Evolutionary conservation across 2,329 filamentous ascomycete species (phyloP), one percentile per base, ranked within the genome.

Genomic region (Niveomyces coronatus): DNA sequence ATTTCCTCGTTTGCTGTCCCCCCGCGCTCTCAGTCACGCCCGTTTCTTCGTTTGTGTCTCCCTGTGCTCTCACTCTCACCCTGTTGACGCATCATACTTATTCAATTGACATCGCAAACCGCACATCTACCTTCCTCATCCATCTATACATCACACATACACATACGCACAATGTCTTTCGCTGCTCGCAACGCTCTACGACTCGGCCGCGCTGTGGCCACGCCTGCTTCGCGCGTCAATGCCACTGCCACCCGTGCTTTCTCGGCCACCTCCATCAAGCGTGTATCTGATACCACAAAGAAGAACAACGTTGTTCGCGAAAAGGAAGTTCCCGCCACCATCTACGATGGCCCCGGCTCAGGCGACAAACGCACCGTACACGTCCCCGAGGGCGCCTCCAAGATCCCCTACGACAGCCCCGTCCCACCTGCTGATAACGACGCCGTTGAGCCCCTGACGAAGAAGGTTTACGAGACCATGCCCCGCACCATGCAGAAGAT

Each of bases 401-500:
- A 62, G 35, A 57, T 65, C 39, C 60, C 67, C 43, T 55, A 61
- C 44, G 56, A 67, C 47, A 61, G 61, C 35, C 56, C 59, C 5
- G 49, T 43, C 20, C 59, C 60, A 13, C 52, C 53, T 11, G 49
- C 57, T 30, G 67, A 73, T 48, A 60, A 70, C 35, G 65, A 69
- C 32, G 53, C 59, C 11, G 63, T 77, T 34, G 50, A 61, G 18
- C 74, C 74, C 15, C 63, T 81, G 31, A 64, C 64, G 45, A 61
- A 67, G 43, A 63, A 67, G 49, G 63, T 74, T 39, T 76, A 67
- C 57, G 57, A 68, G 34, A 58, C 65, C 30, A 65, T 85, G 55
- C 73, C 79, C 5, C 67, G 71, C 20, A 85, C 78, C 24, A 67
- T 85, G 61, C 69, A 76, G 60, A 80, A 72, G 60, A 80, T 84